Base-by-base conservation (phyloP, 371 early-diverging fungal genomes). In the Saksenaea oblongispora region DNA sequence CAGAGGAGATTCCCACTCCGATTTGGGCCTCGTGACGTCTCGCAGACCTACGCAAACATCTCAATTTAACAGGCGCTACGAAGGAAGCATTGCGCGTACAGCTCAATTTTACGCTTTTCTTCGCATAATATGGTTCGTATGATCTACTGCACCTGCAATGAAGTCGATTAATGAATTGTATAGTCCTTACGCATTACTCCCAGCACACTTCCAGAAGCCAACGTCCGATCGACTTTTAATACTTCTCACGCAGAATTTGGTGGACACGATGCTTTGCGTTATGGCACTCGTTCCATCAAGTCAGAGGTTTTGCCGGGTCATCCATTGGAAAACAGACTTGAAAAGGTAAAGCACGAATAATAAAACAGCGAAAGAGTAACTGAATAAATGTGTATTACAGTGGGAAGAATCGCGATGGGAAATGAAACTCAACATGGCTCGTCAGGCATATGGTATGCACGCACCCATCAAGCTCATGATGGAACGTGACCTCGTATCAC, bases 381-480 rank as follows among this genome's bases (percentile, higher is more conserved):
- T 35, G 18, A 26, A 42, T 65, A 39, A 34, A 10, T 55, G 5
- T 55, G 17, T 28, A 55, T 26, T 63, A 37, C 70, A 93, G 93
- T 95, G 94, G 94, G 86, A 91, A 47, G 85, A 82, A 71, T 90
- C 95, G 59, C 94, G 94, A 73, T 80, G 87, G 67, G 85, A 91
- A 68, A 80, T 92, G 47, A 91, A 92, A 74, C 73, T 92, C 61
- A 84, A 86, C 63, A 82, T 95, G 87, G 89, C 91, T 56, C 89
- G 94, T 51, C 84, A 86, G 68, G 72, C 87, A 37, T 91, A 91
- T 69, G 98, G 97, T 39, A 76, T 93, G 68, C 95, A 96, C 66
- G 89, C 91, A 17, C 98, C 97, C 53, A 81, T 98, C 66, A 88
- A 93, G 64, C 75, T 92, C 72, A 89, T 92, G 71, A 95, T 98